Evolutionary conservation across 371 early-diverging fungal species (phyloP).

Genomic region (Vairimorpha apis): DNA sequence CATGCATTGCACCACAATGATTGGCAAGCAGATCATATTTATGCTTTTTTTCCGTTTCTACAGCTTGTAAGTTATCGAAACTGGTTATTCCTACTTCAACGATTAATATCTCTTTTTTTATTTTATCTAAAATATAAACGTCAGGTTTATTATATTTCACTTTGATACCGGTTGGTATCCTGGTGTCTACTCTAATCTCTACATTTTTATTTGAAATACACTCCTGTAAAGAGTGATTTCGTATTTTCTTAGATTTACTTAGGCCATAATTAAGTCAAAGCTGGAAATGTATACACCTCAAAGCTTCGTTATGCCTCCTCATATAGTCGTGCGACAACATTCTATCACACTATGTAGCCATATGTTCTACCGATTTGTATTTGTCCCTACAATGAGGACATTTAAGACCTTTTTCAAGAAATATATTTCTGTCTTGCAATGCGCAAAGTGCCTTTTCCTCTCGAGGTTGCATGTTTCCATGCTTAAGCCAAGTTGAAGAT

Average conservation of each 20-base stretch:
- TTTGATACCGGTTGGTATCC: not conserved
- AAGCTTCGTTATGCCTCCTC: not conserved
- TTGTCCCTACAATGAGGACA: conserved; percentile 2
- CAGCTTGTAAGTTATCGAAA: not conserved
- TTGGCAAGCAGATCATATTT: not conserved
- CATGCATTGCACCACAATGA: not conserved
- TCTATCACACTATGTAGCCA: conserved; percentile 3
- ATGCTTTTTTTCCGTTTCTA: not conserved
- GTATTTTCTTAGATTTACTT: not conserved
- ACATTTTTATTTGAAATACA: not conserved
- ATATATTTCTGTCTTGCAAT: not conserved
- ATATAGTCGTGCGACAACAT: not conserved
- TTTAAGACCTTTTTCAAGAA: not conserved
- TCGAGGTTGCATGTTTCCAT: not conserved
- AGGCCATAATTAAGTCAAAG: not conserved
- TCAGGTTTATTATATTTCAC: not conserved
- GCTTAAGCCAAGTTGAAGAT: not conserved
- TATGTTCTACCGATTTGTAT: conserved; percentile 3
- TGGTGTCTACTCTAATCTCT: not conserved
- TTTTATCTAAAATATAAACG: not conserved
- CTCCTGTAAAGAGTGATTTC: not conserved
- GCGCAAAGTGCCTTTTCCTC: not conserved
- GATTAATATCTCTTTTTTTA: not conserved
- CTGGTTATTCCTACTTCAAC: not conserved
- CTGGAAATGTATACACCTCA: not conserved